These are phyloP conservation scores for Umbelopsis sp. DNA, from an alignment of 192 early-diverging fungal genomes.

Conservation along the genomic window DNA sequence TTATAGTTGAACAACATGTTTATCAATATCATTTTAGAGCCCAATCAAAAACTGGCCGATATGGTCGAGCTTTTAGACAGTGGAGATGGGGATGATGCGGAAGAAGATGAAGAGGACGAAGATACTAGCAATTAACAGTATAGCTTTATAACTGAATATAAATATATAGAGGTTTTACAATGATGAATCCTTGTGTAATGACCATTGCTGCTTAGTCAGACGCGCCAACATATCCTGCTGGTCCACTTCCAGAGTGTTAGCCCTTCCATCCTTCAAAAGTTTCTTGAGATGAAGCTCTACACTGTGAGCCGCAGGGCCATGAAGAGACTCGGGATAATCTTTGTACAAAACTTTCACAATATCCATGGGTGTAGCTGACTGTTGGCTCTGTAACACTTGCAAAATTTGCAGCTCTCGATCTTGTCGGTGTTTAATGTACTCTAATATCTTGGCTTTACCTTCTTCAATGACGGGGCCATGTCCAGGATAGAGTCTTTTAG, in stretches of 20 bases:
- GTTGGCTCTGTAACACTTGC: constrained; percentile 15
- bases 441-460: constrained; percentile 61
- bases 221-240: background rate
- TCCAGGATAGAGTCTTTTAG: constrained; percentile 53
- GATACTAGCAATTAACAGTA: background rate
- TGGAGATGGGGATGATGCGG: background rate
- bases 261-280: constrained; percentile 49
- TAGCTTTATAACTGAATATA: background rate
- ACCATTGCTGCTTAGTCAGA: constrained; percentile 14
- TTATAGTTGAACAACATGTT: background rate
- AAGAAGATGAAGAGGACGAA: constrained; percentile 7
- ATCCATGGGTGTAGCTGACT: constrained; percentile 38
- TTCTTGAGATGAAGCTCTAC: constrained; percentile 60
- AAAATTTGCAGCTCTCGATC: constrained; percentile 78
- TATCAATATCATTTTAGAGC: background rate
- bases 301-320: constrained; percentile 51
- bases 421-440: constrained; percentile 79
- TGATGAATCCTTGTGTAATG: background rate
- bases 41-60: background rate
- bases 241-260: background rate
- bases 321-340: constrained; percentile 51
- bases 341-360: constrained; percentile 58
- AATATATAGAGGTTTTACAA: constrained; percentile 11
- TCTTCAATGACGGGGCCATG: constrained; percentile 80
- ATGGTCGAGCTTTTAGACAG: constrained; percentile 15